Base-by-base conservation (phyloP, 768 basidiomycete species). In the Tylopilus cervinicoccineus region DNA sequence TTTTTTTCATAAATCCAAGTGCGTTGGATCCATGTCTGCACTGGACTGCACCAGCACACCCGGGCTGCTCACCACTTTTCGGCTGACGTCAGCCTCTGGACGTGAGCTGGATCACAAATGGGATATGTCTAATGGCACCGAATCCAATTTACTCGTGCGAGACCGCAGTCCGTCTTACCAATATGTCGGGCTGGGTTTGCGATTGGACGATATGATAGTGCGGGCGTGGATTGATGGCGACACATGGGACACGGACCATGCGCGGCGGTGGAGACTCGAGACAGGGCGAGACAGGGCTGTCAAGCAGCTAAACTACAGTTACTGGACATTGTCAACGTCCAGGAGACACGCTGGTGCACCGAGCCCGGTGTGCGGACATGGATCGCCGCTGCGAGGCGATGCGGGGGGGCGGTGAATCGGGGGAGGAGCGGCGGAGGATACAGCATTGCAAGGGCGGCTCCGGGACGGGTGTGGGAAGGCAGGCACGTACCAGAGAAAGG, bases 401-500 rank as follows among this genome's bases (percentile, higher is more conserved):
- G 50, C 24, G 29, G 16, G 34, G 34, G 10, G 34, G 34, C 34
- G 34, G 20, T 36, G 34, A 20, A 12, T 36, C 34, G 34, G 34
- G 19, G 34, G 5, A 36, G 34, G 34, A 36, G 34, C 34, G 34
- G 34, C 34, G 19, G 3, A 36, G 19, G 34, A 19, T 27, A 20
- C 14, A 38, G 27, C 26, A 24, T 2, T 24, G 19, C 6, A 46
- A 34, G 34, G 20, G 40, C 39, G 40, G 48, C 38, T 27, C 51
- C 50, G 49, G 27, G 33, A 23, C 23, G 13, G 22, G 45, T 55
- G 54, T 47, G 54, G 40, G 44, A 55, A 45, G 54, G 26, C 39
- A 28, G 52, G 55, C 19, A 36, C 34, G 34, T n/a, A n/a, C n/a
- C 38, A 24, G 53, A 55, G 51, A 55, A 57, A 56, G 57, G 56